Base-by-base conservation (phyloP, 202 grass and related monocot species). In the Bolboschoenoplectus hybrid region DNA sequence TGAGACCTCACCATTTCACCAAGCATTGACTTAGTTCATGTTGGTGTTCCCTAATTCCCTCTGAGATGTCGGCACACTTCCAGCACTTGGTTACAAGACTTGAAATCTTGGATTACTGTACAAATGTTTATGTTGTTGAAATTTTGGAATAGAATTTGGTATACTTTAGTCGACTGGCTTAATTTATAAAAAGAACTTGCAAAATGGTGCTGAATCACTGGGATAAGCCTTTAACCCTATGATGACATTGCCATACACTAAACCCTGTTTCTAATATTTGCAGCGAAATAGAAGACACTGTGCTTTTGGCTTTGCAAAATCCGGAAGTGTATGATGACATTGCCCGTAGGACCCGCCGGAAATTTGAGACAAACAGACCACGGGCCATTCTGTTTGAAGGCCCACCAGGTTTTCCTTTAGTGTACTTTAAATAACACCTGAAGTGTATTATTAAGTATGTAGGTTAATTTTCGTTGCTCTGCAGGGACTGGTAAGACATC, bases 311-410 rank as follows among this genome's bases (percentile, higher is more conserved):
- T 80, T 85, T 98, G 86, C 96, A 92, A 82, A 93, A 86, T 66
- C 96, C 95, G 66, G 82, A 98, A 87, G 89, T 98, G 87, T 98
- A 98, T 86, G 96, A 98, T 87, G 93, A 92, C 39, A 90, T 98
- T 89, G 95, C 93, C 51, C 90, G 84, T 40, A 91, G 91, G 65
- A 95, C 96, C 38, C 93, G 89, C 17, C 76, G 87, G 74, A 95
- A 93, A 87, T 98, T 98, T 88, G 96, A 98, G 86, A 95, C 88
- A 82, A 95, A 98, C 80, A 85, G 93, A 78, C 96, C 96, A 82
- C 93, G 87, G 40, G 96, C 93, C 82, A 90, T 98, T 63, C 90
- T 98, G 76, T 98, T 98, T 83, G 96, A 98, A 91, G 96, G 96
- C 58, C 96, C 95, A 80, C 96, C 96, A 75, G 93, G 96, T 94